These are phyloP conservation scores for Paraglomus occultum DNA, from an alignment of 192 early-diverging fungal genomes.

Conservation along the genomic window DNA sequence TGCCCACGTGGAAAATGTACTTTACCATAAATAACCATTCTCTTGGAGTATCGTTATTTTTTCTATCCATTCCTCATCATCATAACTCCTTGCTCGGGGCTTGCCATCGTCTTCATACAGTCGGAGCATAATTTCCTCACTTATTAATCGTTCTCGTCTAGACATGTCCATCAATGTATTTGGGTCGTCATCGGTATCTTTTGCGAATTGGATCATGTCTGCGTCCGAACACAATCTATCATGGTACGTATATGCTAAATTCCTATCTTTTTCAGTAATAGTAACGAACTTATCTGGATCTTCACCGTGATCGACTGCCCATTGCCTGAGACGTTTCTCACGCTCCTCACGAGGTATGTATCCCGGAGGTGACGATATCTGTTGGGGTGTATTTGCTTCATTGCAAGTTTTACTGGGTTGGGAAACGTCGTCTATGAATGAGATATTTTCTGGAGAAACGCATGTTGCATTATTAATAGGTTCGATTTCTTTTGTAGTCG, in stretches of 20 bases:
- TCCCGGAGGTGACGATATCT: constrained; percentile 3
- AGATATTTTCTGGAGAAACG: no score
- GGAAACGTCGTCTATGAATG: no score
- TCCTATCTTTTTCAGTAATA: constrained; percentile 17
- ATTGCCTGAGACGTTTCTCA: constrained; percentile 1
- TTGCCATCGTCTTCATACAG: constrained; percentile 13
- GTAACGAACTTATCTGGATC: constrained; percentile 16
- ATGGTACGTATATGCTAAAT: no score
- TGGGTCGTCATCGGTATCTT: no score
- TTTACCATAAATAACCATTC: no score
- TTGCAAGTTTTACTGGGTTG: no score
- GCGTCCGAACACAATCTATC: no score
- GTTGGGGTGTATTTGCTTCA: not conserved
- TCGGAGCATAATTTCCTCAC: constrained; percentile 16
- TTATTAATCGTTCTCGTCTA: constrained; percentile 15
- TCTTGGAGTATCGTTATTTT: constrained; percentile 5
- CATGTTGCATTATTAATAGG: no score
- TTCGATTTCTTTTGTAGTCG: no score
- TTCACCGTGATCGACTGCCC: not conserved
- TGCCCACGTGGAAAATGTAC: no score
- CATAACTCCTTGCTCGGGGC: constrained; percentile 8
- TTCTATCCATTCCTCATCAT: constrained; percentile 20
- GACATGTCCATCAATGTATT: constrained; percentile 13
- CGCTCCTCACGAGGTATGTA: not conserved
- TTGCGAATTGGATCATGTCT: no score